Base-by-base conservation (phyloP, 2,329 filamentous ascomycete genomes). In the Apiospora kogelbergensis region DNA sequence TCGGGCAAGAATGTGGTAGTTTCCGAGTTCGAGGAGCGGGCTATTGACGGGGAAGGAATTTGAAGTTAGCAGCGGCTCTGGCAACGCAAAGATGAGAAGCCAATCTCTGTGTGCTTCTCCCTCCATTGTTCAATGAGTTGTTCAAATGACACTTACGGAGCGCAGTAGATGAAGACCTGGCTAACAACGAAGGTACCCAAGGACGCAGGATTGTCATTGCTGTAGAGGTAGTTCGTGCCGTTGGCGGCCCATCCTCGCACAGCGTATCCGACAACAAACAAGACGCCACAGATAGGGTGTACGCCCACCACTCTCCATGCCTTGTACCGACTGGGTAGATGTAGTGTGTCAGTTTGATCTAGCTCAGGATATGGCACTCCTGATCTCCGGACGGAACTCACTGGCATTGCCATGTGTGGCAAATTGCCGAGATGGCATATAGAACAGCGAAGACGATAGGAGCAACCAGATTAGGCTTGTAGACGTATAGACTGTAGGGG, bases 1-100 rank as follows among this genome's bases (percentile, higher is more conserved):
- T 2, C 89, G 85, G 3, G 86, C 86, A 67, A 92, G 85, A 70
- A 90, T 82, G 73, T 89, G 85, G 78, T 91, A 91, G 78, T 91
- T 90, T 69, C 86, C 84, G 3, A 89, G 84, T 70, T 90, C 88
- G 66, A 90, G 85, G 4, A 91, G 80, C 0, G 90, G 89, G 2
- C 87, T 87, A 40, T 53, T 24, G 4, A 10, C 15, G 15, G 20
- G 6, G 24, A 20, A 15, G n/a, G 41, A 37, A 1, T 1, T 13
- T 6, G 1, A 60, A 13, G 53, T 60, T 20, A 60, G 53, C 53
- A 13, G 1, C 10, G 17, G 7, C 9, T 3, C 20, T n/a, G 17
- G 3, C 7, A 10, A 6, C n/a, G 17, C 17, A 20, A 2, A n/a
- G 17, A 37, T n/a, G 5, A 2, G 11, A 6, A 22, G 4, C 15